phyloP scores from a whole-genome alignment of 2,329 filamentous ascomycete genomes.

The Colletotrichum australisinense region DNA sequence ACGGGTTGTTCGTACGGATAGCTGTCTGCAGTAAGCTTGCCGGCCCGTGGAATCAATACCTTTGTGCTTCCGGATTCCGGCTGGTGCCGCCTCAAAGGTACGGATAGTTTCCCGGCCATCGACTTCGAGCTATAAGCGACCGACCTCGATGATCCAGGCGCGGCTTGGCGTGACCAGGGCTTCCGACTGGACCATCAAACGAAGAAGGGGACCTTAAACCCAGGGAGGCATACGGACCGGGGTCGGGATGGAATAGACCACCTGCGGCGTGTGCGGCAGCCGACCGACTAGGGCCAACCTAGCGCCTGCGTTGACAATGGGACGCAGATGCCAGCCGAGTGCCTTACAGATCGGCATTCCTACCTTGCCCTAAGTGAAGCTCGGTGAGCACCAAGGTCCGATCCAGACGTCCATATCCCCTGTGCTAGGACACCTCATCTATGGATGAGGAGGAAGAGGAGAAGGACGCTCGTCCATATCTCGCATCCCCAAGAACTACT shows the following conservation, averaged over 20 bases:
- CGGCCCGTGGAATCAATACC: not conserved
- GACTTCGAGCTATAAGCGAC: not conserved
- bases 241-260: slow-evolving; percentile 21
- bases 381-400: not conserved
- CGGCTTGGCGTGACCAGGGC: not conserved
- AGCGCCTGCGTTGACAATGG: slow-evolving; percentile 12
- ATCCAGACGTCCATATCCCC: not conserved
- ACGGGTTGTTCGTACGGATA: too few species aligned
- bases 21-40: not conserved
- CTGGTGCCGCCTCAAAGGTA: not conserved
- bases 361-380: not conserved
- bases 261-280: slow-evolving; percentile 13
- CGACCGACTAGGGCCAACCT: slow-evolving; percentile 21
- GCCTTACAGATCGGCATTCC: slow-evolving; percentile 9
- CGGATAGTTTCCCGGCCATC: not conserved
- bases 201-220: slow-evolving; percentile 7
- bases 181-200: slow-evolving; percentile 26
- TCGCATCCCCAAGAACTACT: not conserved
- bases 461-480: not conserved
- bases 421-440: not conserved
- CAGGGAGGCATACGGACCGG: slow-evolving; percentile 16
- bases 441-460: not conserved
- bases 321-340: slow-evolving; percentile 24
- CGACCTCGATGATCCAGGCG: slow-evolving; percentile 3
- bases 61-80: not conserved